Conservation (phyloP, 2,329 filamentous ascomycete species). For the Blastomyces gilchristii region DNA sequence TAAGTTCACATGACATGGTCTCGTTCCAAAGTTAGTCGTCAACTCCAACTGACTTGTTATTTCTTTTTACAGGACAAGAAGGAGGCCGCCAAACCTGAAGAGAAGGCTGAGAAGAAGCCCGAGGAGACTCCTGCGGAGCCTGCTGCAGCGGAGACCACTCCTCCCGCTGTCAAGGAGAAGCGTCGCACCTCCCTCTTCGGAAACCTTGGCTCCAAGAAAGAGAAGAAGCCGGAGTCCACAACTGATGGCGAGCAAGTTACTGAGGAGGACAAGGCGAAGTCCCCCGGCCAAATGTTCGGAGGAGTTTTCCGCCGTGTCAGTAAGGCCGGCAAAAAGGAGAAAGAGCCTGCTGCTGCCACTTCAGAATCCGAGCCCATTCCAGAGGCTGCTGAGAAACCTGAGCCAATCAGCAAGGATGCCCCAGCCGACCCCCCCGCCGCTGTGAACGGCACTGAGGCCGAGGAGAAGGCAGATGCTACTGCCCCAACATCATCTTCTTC, state of each 20-base stretch:
- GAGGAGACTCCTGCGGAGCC: constrained; percentile 17
- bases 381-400: constrained; percentile 24
- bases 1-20: constrained; percentile 9
- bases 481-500: constrained; percentile 24
- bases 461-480: constrained; percentile 21
- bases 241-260: constrained; percentile 36
- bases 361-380: constrained; percentile 19
- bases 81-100: constrained; percentile 16
- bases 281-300: constrained; percentile 32
- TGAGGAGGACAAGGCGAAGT: constrained; percentile 36
- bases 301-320: constrained; percentile 41
- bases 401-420: constrained; percentile 14
- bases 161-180: constrained; percentile 37
- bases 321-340: constrained; percentile 38
- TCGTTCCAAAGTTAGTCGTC: not conserved
- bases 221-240: constrained; percentile 41
- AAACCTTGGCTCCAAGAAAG: constrained; percentile 43
- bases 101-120: constrained; percentile 23
- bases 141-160: constrained; percentile 27
- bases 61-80: constrained; percentile 17
- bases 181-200: constrained; percentile 46
- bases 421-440: constrained; percentile 22
- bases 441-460: constrained; percentile 22
- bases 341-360: constrained; percentile 23
- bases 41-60: not conserved